Evolutionary conservation across 768 basidiomycete species (phyloP).

Genomic region (Lyophyllum semitale): DNA sequence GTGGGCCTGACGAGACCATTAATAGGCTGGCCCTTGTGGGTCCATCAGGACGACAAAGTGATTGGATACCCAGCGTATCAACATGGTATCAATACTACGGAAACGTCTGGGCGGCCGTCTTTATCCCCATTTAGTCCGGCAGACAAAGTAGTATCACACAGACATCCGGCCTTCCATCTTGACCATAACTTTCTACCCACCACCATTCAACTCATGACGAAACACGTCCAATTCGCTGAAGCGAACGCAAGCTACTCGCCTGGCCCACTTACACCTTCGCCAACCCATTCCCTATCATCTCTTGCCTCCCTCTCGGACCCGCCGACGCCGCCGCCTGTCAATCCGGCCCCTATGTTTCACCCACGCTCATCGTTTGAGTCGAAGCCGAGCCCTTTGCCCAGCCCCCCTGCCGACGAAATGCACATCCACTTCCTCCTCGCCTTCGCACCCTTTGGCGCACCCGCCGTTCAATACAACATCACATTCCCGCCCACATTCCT

Average conservation of each 20-base stretch:
- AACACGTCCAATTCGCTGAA: constrained; percentile 44
- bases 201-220: constrained; percentile 26
- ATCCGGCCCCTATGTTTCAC: constrained; percentile 33
- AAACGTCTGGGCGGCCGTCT: not conserved
- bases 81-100: not conserved
- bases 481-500: constrained; percentile 31
- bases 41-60: not conserved
- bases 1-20: not conserved
- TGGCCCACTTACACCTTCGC: constrained; percentile 35
- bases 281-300: constrained; percentile 35
- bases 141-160: constrained; percentile 3
- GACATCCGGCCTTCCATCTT: constrained; percentile 7
- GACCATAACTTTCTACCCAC: constrained; percentile 12
- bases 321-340: constrained; percentile 36
- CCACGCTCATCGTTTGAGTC: constrained; percentile 22
- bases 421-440: constrained; percentile 46
- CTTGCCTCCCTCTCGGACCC: constrained; percentile 36
- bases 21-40: not conserved
- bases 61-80: not conserved
- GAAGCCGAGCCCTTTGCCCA: constrained; percentile 23
- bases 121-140: constrained; percentile 14
- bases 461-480: constrained; percentile 41
- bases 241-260: constrained; percentile 39
- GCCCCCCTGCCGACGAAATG: constrained; percentile 26
- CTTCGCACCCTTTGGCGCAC: constrained; percentile 31